Evolutionary conservation across 805 yeast species (phyloP).

Genomic region (Ogataea angusta): DNA sequence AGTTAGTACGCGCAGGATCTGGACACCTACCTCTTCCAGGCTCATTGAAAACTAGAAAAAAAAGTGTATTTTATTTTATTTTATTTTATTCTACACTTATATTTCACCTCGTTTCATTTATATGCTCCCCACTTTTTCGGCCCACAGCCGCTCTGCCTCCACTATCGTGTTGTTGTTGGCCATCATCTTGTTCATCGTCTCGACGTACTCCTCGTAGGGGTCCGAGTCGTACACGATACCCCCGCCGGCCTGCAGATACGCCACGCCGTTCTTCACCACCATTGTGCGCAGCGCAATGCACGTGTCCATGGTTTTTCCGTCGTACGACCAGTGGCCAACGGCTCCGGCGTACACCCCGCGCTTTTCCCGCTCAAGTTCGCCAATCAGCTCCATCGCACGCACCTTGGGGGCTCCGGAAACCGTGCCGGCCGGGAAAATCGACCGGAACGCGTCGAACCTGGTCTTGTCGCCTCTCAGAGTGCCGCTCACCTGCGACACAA

Average conservation of each 20-base stretch:
- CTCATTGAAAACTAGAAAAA: slow-evolving; percentile 7
- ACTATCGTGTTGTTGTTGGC: slow-evolving; percentile 87
- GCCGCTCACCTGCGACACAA: slow-evolving; percentile 94
- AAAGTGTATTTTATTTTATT: background rate
- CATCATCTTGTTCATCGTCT: slow-evolving; percentile 95
- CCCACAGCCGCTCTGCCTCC: slow-evolving; percentile 85
- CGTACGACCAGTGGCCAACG: slow-evolving; percentile 97
- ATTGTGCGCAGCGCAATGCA: slow-evolving; percentile 97
- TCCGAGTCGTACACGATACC: slow-evolving; percentile 96
- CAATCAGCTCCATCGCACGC: slow-evolving; percentile 91
- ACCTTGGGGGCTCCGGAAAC: slow-evolving; percentile 99
- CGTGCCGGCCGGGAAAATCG: slow-evolving; percentile 98
- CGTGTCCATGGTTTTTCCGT: slow-evolving; percentile 92
- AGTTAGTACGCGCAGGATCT: background rate
- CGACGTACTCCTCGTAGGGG: slow-evolving; percentile 91
- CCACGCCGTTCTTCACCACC: slow-evolving; percentile 88
- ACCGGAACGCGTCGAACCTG: slow-evolving; percentile 94
- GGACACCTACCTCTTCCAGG: slow-evolving; percentile 3
- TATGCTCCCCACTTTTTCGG: slow-evolving; percentile 1
- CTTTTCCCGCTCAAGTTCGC: slow-evolving; percentile 84
- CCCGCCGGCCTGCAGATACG: slow-evolving; percentile 97
- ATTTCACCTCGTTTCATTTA: background rate
- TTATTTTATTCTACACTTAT: background rate
- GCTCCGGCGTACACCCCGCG: slow-evolving; percentile 99
- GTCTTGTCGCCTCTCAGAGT: slow-evolving; percentile 78